Percentiles rank a stretch among this genome's conserved stretches.
Evolutionary conservation across 331 rosid genomes (phyloP).

Genomic region (Erythrophleum ivorense): DNA sequence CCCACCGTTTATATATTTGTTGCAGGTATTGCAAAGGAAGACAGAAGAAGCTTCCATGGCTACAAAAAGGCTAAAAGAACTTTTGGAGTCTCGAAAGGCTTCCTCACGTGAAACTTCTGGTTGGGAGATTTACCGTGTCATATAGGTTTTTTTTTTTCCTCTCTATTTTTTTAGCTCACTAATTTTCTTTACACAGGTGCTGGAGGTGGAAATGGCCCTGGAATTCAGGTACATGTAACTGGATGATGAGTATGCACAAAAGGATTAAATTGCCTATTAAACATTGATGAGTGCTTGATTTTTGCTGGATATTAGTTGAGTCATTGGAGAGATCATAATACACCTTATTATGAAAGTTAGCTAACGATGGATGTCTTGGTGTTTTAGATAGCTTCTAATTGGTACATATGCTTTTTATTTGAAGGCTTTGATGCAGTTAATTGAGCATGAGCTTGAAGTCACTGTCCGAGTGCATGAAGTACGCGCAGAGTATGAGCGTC

Average conservation of each 20-base stretch:
- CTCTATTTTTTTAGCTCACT: not conserved
- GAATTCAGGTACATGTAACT: conserved; percentile 71
- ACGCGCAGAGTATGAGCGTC: conserved; percentile 87
- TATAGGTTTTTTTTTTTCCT: not conserved
- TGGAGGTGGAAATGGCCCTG: conserved; percentile 68
- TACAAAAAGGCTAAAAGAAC: conserved; percentile 88
- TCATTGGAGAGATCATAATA: not conserved
- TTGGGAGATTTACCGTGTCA: conserved; percentile 40
- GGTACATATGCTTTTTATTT: conserved; percentile 28
- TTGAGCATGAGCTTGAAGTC: conserved; percentile 96
- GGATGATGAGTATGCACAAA: not conserved
- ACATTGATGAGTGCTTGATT: conserved; percentile 14
- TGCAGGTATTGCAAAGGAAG: conserved; percentile 91
- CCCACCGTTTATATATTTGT: conserved; percentile 28
- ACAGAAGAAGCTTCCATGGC: conserved; percentile 97
- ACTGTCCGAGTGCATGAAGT: conserved; percentile 92
- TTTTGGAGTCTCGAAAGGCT: conserved; percentile 84
- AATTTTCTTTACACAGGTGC: conserved; percentile 46
- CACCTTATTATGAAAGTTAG: not conserved
- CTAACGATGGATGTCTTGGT: not conserved
- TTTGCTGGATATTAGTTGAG: not conserved
- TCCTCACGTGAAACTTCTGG: conserved; percentile 73
- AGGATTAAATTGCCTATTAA: not conserved
- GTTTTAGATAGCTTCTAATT: conserved; percentile 23
- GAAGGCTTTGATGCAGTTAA: conserved; percentile 88